Percentiles rank a stretch among this genome's conserved stretches.
phyloP scores from a whole-genome alignment of 768 basidiomycete genomes.

The Sporobolomyces phaffii region DNA sequence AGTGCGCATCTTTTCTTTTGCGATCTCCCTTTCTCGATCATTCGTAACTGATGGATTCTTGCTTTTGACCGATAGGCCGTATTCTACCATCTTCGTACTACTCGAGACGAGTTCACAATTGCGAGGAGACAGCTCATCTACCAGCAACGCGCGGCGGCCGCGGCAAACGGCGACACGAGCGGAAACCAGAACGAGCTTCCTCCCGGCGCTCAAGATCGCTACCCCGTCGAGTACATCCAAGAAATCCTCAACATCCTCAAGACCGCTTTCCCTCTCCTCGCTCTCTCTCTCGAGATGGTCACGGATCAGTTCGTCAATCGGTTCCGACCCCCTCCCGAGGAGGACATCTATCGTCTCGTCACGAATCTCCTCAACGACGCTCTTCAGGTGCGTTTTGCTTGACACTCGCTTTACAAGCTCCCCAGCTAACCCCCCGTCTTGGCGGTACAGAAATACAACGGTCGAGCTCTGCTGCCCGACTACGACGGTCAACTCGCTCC shows the following conservation, averaged over 20 bases:
- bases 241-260: constrained; percentile 90
- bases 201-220: constrained; percentile 46
- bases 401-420: background rate
- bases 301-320: constrained; percentile 85
- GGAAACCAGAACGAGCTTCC: constrained; percentile 41
- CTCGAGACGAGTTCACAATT: constrained; percentile 60
- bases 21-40: background rate
- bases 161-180: constrained; percentile 41
- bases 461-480: constrained; percentile 43
- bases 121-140: constrained; percentile 43
- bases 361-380: constrained; percentile 83
- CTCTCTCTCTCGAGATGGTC: constrained; percentile 92
- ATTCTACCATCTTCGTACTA: constrained; percentile 89
- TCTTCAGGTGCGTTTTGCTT: constrained; percentile 59
- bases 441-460: constrained; percentile 50
- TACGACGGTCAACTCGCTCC: constrained; percentile 47
- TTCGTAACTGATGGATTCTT: background rate
- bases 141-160: constrained; percentile 33
- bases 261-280: constrained; percentile 88
- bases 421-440: too few species aligned
- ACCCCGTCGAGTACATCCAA: constrained; percentile 83
- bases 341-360: constrained; percentile 87
- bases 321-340: constrained; percentile 82
- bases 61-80: constrained; percentile 59
- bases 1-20: constrained; percentile 51